These are phyloP conservation scores for Hypomontagnella monticulosa DNA, from an alignment of 495 filamentous ascomycete species.

Conservation along the genomic window DNA sequence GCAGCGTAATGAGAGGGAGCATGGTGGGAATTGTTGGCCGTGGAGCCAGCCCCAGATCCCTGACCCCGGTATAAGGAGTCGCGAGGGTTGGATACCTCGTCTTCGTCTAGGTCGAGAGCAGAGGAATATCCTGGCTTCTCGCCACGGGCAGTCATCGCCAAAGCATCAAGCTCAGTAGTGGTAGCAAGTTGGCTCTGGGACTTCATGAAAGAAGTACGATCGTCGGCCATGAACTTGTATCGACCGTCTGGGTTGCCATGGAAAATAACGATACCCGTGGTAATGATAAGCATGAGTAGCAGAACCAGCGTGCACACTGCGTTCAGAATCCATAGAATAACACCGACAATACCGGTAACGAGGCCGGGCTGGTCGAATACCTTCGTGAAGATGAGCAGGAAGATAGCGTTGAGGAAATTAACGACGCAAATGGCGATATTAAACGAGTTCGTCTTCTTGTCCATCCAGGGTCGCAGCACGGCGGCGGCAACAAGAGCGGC, in stretches of 20 bases:
- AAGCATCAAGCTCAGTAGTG: conserved; percentile 85
- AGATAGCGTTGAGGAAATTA: conserved; percentile 91
- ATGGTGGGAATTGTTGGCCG: conserved; percentile 26
- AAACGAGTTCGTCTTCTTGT: conserved; percentile 97
- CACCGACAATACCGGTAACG: conserved; percentile 91
- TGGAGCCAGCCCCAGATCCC: conserved; percentile 37
- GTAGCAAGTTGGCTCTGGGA: conserved; percentile 82
- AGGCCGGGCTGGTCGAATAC: conserved; percentile 85
- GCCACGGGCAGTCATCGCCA: conserved; percentile 90
- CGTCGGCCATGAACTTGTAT: conserved; percentile 96
- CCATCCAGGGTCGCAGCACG: conserved; percentile 94
- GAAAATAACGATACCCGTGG: conserved; percentile 82
- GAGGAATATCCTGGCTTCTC: conserved; percentile 76
- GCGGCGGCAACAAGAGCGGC: conserved; percentile 79
- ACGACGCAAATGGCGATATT: conserved; percentile 91
- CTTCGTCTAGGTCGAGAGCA: conserved; percentile 75
- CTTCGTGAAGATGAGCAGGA: conserved; percentile 81
- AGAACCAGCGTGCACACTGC: conserved; percentile 88
- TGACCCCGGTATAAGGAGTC: conserved; percentile 46
- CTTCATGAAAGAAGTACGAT: conserved; percentile 98
- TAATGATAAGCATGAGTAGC: conserved; percentile 85
- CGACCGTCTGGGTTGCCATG: conserved; percentile 95
- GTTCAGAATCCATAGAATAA: conserved; percentile 92
- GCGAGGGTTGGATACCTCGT: conserved; percentile 68
- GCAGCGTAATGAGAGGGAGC: conserved; percentile 31